Evolutionary conservation across 441 rosid genomes (phyloP), one percentile per base, ranked within the genome.

Genomic region (Gossypium trilobum): DNA sequence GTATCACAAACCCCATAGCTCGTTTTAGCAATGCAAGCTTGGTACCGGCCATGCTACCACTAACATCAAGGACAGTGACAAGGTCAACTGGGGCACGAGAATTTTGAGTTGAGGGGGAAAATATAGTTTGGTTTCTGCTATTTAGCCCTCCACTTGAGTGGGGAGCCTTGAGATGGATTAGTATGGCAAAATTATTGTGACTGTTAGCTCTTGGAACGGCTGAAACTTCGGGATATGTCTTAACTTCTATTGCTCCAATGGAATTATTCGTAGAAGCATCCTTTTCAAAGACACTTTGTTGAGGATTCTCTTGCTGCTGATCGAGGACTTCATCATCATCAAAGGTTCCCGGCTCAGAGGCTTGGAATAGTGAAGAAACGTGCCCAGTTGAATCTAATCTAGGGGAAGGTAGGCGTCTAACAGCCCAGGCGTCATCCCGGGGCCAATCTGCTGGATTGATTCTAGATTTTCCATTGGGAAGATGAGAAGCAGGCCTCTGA

Each of bases 41-140:
- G 66, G 90, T 86, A 56, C 94, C 94, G 0, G 88, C 88, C 94
- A 89, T 89, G 85, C 94, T 89, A 73, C 94, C 94, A 20, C 94
- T 89, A 50, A 89, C 87, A 70, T 89, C 94, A 79, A 89, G 91
- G 61, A 89, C 91, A 0, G 94, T 87, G 20, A 89, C 86, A 44
- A 89, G 87, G 83, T 89, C 94, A 9, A 89, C 80, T 36, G 90
- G 85, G 68, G 89, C 87, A 23, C 91, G 90, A 5, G 90, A 78
- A 71, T 68, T 71, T 60, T 80, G 79, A 78, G 82, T 44, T 14
- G 5, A 31, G 25, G 72, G 23, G 4, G 71, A 59, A 16, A 74
- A 31, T 20, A 66, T 77, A 54, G 67, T 46, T 66, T 71, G 81
- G 36, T 66, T 68, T 39, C 16, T 33, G 11, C 61, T 14, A 71